phyloP scores from a whole-genome alignment of 352 stramenopile species.

The Phytophthora uliginosa region DNA sequence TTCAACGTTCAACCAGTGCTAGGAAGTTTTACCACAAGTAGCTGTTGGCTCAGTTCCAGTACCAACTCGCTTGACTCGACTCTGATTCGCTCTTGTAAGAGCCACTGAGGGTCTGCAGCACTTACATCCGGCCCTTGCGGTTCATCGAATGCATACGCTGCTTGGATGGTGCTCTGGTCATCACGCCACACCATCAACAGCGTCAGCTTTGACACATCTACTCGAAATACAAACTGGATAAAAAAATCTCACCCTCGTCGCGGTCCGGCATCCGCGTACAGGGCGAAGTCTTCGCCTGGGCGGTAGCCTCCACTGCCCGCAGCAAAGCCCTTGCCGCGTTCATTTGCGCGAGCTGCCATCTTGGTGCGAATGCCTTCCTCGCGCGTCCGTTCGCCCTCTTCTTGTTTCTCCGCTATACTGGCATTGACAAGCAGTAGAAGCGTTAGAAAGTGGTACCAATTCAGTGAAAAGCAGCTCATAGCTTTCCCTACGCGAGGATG shows the following conservation, averaged over 20 bases:
- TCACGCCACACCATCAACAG: background rate
- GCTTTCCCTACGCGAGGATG: constrained; percentile 62
- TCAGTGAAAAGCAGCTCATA: background rate
- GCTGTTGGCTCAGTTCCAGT: background rate
- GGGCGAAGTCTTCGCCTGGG: constrained; percentile 51
- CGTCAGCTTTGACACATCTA: background rate
- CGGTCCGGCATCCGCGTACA: constrained; percentile 49
- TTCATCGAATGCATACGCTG: constrained; percentile 57
- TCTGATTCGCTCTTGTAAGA: constrained; percentile 4
- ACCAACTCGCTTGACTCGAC: background rate
- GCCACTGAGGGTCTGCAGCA: background rate
- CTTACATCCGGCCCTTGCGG: constrained; percentile 74
- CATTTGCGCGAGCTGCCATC: constrained; percentile 57
- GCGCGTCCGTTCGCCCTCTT: constrained; percentile 57
- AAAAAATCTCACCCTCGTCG: constrained; percentile 63
- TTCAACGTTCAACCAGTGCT: constrained; percentile 25
- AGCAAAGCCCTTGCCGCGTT: constrained; percentile 53
- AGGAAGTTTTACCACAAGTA: constrained; percentile 24
- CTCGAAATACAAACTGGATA: background rate
- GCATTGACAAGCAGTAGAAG: constrained; percentile 1
- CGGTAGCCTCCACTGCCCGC: constrained; percentile 41
- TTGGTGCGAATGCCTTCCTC: constrained; percentile 68
- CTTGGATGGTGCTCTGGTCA: constrained; percentile 47
- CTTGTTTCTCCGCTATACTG: constrained; percentile 65
- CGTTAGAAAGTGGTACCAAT: background rate